Base-by-base conservation (phyloP, 768 basidiomycete genomes). In the Leucocoprinus sp. region DNA sequence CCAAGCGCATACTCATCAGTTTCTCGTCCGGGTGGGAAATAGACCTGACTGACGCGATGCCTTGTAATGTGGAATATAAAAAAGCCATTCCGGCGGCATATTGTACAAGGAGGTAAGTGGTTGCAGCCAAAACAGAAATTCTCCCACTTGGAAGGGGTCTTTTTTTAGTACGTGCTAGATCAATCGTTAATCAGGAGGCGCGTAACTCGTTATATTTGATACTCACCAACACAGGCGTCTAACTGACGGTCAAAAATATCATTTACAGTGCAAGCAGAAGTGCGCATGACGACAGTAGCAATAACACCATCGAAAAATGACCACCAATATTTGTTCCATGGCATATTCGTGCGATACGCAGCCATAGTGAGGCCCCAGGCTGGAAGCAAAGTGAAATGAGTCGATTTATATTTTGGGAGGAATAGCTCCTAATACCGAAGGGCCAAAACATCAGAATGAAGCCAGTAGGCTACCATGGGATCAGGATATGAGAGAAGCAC, bases 391-490 rank as follows among this genome's bases (percentile, higher is more conserved):
- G 39, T 27, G n/a, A 41, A n/a, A 27, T 24, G 24, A 8, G 8
- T 1, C 17, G 28, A 5, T 23, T 28, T 17, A 7, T 21, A 11
- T 4, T 8, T 26, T 23, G 22, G n/a, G 9, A 37, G 9, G 31
- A 27, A 23, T 31, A 43, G 14, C n/a, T 8, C 9, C 31, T 31
- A 57, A 27, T 55, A 74, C 74, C 70, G 42, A 70, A 76, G 5
- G 74, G 72, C 72, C 72, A 76, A 57, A 74, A 76, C 68, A 73
- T 70, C 18, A 76, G 62, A 37, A 69, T 63, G 2, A 66, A 71
- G 18, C 74, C 74, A 26, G 71, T 74, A 4, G 72, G 72, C 74
- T 76, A 49, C 5, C 36, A 36, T 35, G 31, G 9, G 33, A 35
- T 44, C 28, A 31, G 39, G 15, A 17, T 8, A 14, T 4, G 17